Evolutionary conservation across 2,329 filamentous ascomycete genomes (phyloP), one percentile per base, ranked within the genome.

Genomic region (Verticillium zaregamsianum): DNA sequence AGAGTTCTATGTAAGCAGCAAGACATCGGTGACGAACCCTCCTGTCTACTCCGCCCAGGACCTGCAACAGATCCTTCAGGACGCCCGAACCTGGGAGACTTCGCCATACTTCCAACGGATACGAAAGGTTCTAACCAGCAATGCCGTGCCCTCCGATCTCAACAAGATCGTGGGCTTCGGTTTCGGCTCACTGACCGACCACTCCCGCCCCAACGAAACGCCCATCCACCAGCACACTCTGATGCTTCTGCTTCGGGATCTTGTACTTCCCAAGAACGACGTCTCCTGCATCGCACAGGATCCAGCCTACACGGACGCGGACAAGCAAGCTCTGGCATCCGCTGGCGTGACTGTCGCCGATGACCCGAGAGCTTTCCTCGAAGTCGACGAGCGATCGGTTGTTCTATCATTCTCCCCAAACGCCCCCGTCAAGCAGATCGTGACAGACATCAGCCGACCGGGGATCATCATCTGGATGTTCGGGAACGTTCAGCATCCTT

Each of bases 351-450:
- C 55, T 7, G 62, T 67, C 1, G 32, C 66, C 14, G 45, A 62
- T 20, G 62, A 60, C 28, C 61, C 65, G 15, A 56, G 59, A 52
- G 66, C 63, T 28, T 67, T 67, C 39, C 63, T 67, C 17, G 52
- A 63, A 40, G 59, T 66, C 5, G 65, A 68, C 12, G 63, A 63
- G 3, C 31, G 55, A 17, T 62, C 63, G 1, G 52, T 66, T 3
- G 65, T 68, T 7, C 25, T 67, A 15, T 59, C 62, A 9, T 59
- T 65, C 6, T 12, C 7, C 8, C 66, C 66, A 3, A 65, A 64
- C 25, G 49, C 65, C 25, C 67, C 67, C 12, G 66, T 68, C 17
- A 64, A 60, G 33, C 67, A 68, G 59, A 61, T 68, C 33, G 58
- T 65, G 11, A 57, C 64, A 1, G 67, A 68, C 20, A 45, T 67